Conservation (phyloP, 352 stramenopile genomes). For the Globisporangium emineosum region DNA sequence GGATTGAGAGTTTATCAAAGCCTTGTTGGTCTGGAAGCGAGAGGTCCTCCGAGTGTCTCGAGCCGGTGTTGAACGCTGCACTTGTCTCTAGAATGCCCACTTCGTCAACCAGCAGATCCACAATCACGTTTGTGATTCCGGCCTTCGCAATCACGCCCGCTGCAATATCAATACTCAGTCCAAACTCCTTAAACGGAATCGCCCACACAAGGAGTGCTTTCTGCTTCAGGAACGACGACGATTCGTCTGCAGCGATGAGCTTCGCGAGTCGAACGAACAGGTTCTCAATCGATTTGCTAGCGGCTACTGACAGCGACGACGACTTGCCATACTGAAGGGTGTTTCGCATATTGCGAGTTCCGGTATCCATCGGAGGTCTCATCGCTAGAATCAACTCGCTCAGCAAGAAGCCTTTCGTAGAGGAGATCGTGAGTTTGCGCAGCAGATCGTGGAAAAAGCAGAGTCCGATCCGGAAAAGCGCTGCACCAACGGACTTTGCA, state of each 20-base stretch:
- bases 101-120: slow-evolving; percentile 12
- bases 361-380: neutral
- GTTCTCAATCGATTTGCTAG: slow-evolving; percentile 39
- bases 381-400: slow-evolving; percentile 22
- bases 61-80: neutral
- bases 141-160: slow-evolving; percentile 18
- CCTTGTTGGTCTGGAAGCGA: neutral
- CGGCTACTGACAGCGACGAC: neutral
- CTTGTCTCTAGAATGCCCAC: neutral
- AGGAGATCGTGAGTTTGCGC: slow-evolving; percentile 46
- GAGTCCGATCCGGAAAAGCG: slow-evolving; percentile 30
- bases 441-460: slow-evolving; percentile 52
- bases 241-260: slow-evolving; percentile 36
- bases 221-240: slow-evolving; percentile 37
- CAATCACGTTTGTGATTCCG: slow-evolving; percentile 16
- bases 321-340: neutral
- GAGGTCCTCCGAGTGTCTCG: neutral
- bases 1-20: neutral
- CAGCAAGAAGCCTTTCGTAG: slow-evolving; percentile 37
- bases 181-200: slow-evolving; percentile 11
- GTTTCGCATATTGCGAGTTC: neutral
- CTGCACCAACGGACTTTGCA: slow-evolving; percentile 14
- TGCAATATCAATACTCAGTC: slow-evolving; percentile 1
- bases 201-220: slow-evolving; percentile 43
- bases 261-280: slow-evolving; percentile 46